Percentiles rank a stretch among this genome's conserved stretches.
These are phyloP conservation scores for Sphaerulina populicola DNA, from an alignment of 2,329 filamentous ascomycete species.

Conservation along the genomic window DNA sequence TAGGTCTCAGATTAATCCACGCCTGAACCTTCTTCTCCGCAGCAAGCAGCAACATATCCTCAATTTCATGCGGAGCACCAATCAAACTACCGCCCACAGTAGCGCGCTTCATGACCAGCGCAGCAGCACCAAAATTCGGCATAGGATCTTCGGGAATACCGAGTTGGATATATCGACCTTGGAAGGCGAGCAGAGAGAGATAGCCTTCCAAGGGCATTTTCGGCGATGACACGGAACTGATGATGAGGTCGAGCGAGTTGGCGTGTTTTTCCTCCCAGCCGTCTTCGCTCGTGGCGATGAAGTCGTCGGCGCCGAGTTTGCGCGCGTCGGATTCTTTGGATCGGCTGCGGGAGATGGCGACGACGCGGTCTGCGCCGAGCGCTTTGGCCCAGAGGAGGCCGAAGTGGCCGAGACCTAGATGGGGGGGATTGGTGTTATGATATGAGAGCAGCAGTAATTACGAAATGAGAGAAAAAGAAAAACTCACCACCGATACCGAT, in stretches of 20 bases:
- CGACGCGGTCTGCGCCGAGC: slow-evolving; percentile 58
- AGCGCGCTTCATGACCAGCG: slow-evolving; percentile 49
- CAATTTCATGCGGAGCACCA: slow-evolving; percentile 49
- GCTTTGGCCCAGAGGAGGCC: slow-evolving; percentile 63
- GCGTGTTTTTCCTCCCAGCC: slow-evolving; percentile 51
- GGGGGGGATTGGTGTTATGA: background rate
- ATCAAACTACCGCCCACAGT: slow-evolving; percentile 41
- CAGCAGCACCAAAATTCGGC: slow-evolving; percentile 49
- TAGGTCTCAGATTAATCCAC: slow-evolving; percentile 53
- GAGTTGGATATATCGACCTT: slow-evolving; percentile 57
- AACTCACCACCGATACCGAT: slow-evolving; percentile 52
- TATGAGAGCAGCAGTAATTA: too few species aligned
- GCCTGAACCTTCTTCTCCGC: slow-evolving; percentile 51
- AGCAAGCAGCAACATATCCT: slow-evolving; percentile 53
- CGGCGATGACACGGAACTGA: slow-evolving; percentile 49
- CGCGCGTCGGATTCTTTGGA: slow-evolving; percentile 52
- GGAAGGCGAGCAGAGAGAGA: slow-evolving; percentile 45
- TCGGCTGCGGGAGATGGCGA: slow-evolving; percentile 55
- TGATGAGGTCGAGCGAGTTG: slow-evolving; percentile 49
- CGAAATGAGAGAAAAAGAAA: too few species aligned
- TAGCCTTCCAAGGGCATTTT: slow-evolving; percentile 59
- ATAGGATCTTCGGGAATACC: slow-evolving; percentile 53
- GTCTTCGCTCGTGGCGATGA: slow-evolving; percentile 48
- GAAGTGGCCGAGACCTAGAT: slow-evolving; percentile 50
- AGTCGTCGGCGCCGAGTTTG: slow-evolving; percentile 53